Base-by-base conservation (phyloP, 2,329 filamentous ascomycete species). In the Raffaelea arxii region DNA sequence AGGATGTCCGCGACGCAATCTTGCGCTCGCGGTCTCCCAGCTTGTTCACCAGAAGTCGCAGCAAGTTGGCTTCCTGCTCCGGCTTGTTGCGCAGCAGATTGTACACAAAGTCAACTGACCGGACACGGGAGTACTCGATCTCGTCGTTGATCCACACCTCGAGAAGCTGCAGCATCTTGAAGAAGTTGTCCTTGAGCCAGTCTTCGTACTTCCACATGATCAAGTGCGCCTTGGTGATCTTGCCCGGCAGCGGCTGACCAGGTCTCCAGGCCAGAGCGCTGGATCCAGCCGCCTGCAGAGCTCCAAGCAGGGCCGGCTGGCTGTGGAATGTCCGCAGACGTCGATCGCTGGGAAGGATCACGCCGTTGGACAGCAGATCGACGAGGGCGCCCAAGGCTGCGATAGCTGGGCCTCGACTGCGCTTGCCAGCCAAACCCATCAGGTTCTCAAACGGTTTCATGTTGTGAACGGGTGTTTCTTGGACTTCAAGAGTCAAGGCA, bases 91-190 rank as follows among this genome's bases (percentile, higher is more conserved):
- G 92, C 51, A 98, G 70, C 35, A 98, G 71, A 52, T 91, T 89
- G 61, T 83, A 97, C 32, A 97, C 84, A 57, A 95, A 94, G 54
- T 89, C 92, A 39, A 98, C 75, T 4, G 91, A 86, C 54, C 87
- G 82, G 42, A 83, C 85, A 50, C 94, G 82, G 36, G 94, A 89
- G 65, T 91, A 97, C 59, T 94, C 87, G 46, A 98, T 86, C 67
- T 97, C 92, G 56, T 98, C 92, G 46, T 85, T 87, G 62, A 87
- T 94, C 87, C 92, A 96, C 12, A 79, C 75, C 63, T 98, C 92
- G 16, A 98, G 74, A 39, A 94, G 78, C 65, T 95, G 91, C 48
- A 98, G 76, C 54, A 97, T 78, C 56, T 91, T 88, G 64, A 97
- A 98, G 64, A 94, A 98, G 30, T 84, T 82, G 49, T 84, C 82